These are phyloP conservation scores for Lagerstroemia speciosa DNA, from an alignment of 345 rosid genomes.

Conservation along the genomic window DNA sequence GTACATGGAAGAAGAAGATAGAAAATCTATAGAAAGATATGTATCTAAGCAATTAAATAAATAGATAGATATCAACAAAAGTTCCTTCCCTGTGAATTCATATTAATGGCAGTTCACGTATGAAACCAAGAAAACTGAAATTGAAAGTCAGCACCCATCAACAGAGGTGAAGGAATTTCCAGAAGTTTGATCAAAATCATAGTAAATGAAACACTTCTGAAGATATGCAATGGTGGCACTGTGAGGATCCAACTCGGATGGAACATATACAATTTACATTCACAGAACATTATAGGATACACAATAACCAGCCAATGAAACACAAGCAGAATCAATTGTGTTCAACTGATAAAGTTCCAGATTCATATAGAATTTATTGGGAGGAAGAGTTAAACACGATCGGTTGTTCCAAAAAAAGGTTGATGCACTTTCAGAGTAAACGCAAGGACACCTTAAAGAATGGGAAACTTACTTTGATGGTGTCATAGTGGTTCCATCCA, in stretches of 20 bases:
- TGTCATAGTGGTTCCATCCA: slow-evolving; percentile 86
- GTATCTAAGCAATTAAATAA: too few species aligned
- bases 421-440: background rate
- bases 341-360: background rate
- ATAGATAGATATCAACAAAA: background rate
- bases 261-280: too few species aligned
- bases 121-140: background rate
- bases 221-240: too few species aligned
- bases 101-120: background rate
- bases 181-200: too few species aligned
- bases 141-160: too few species aligned
- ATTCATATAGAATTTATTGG: background rate
- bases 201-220: too few species aligned
- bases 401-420: background rate
- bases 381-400: background rate
- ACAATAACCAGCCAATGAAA: too few species aligned
- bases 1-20: too few species aligned
- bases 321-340: background rate
- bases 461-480: slow-evolving; percentile 49
- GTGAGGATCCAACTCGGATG: too few species aligned
- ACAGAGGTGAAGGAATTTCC: too few species aligned
- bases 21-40: too few species aligned
- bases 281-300: too few species aligned
- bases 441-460: background rate
- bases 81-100: background rate